These are phyloP conservation scores for Plasmodium fragile DNA, from an alignment of 169 alveolate species.

Conservation along the genomic window DNA sequence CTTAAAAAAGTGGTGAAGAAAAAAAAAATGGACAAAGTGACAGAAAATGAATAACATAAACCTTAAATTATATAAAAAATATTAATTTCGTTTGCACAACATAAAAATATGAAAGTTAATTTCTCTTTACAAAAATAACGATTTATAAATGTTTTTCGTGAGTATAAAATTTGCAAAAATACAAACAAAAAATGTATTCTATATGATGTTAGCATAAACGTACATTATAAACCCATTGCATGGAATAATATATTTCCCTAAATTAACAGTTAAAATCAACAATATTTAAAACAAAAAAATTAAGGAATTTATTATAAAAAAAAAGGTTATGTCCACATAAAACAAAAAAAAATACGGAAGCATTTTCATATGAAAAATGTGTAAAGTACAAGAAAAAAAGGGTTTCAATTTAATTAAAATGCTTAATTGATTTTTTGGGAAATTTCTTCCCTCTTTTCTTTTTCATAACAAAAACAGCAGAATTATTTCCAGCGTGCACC, in stretches of 20 bases:
- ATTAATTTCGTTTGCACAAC: background rate
- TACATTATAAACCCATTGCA: background rate
- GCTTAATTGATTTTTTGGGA: constrained; percentile 28
- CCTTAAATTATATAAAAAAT: background rate
- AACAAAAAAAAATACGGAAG: constrained; percentile 26
- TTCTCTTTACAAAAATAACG: background rate
- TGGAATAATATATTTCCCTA: background rate
- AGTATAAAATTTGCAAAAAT: background rate
- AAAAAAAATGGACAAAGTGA: background rate
- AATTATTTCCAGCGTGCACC: constrained; percentile 67
- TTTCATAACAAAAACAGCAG: constrained; percentile 54
- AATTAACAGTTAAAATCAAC: background rate
- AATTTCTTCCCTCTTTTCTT: constrained; percentile 50
- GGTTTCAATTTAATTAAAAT: constrained; percentile 39
- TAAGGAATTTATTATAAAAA: background rate
- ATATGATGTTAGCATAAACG: background rate
- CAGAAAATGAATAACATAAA: background rate
- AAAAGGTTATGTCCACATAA: background rate
- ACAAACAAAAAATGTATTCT: background rate
- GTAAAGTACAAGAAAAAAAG: constrained; percentile 1
- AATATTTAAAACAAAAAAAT: background rate
- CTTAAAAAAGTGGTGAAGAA: background rate
- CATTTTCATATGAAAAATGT: background rate
- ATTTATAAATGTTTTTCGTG: background rate
- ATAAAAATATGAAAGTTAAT: background rate